Evolutionary conservation across 139 green algal species (phyloP).

Genomic region (Mesotaenium endlicherianum): DNA sequence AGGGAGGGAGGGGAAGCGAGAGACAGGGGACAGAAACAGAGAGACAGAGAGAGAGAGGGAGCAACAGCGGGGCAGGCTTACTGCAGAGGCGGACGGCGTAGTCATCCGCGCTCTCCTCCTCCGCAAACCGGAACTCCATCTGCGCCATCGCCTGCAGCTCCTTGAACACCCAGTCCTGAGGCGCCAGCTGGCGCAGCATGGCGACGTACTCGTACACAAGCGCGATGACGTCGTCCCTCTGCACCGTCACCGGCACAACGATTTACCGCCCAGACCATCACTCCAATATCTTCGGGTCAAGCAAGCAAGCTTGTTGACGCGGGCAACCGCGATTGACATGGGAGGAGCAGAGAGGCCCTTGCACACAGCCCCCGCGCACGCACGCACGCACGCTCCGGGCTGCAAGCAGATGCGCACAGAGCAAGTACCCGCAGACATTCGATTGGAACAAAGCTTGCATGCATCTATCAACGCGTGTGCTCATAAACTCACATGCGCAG

Average conservation of each 20-base stretch:
- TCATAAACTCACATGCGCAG: too few relatives aligned
- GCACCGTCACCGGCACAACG: conserved; percentile 5
- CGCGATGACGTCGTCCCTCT: conserved; percentile 52
- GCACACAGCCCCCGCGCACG: too few relatives aligned
- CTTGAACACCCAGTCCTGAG: conserved; percentile 81
- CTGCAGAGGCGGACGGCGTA: conserved; percentile 53
- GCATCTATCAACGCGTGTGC: too few relatives aligned
- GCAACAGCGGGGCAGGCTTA: background rate
- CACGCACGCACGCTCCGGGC: too few relatives aligned
- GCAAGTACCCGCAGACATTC: too few relatives aligned
- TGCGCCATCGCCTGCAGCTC: conserved; percentile 75
- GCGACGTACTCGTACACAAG: conserved; percentile 83
- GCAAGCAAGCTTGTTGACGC: too few relatives aligned
- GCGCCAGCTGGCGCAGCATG: conserved; percentile 68
- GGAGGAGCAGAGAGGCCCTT: too few relatives aligned
- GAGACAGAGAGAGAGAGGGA: background rate
- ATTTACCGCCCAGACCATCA: too few relatives aligned
- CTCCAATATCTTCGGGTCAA: too few relatives aligned
- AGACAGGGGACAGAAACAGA: background rate
- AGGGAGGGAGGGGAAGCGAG: background rate
- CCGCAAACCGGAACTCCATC: conserved; percentile 64
- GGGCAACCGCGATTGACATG: too few relatives aligned
- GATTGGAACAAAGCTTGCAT: too few relatives aligned
- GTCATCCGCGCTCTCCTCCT: conserved; percentile 85
- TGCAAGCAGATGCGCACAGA: too few relatives aligned